Conservation (phyloP, 2,329 filamentous ascomycete genomes). For the Fusarium citri region DNA sequence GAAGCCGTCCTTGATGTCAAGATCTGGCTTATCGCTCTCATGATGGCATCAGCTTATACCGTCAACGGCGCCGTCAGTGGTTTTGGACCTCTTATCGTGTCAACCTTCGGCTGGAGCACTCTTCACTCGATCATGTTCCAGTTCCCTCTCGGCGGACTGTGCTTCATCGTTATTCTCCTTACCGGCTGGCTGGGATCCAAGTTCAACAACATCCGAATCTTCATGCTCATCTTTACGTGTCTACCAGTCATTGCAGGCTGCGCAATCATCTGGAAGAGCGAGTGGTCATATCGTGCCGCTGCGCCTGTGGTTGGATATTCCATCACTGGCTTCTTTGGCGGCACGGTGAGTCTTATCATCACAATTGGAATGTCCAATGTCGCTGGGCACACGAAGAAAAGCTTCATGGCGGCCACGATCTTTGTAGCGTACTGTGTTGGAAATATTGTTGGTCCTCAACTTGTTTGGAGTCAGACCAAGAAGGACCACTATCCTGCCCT, state of each 20-base stretch:
- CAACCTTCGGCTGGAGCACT: constrained; percentile 74
- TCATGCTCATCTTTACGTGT: constrained; percentile 73
- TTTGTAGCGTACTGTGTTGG: constrained; percentile 82
- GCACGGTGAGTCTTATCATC: constrained; percentile 71
- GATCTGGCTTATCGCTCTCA: constrained; percentile 71
- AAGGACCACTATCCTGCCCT: constrained; percentile 75
- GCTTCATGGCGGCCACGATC: constrained; percentile 77
- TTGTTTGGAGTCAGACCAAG: constrained; percentile 75
- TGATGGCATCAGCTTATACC: constrained; percentile 78
- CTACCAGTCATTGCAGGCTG: constrained; percentile 81
- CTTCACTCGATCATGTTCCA: constrained; percentile 77
- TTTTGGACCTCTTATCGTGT: constrained; percentile 78
- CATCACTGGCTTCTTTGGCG: constrained; percentile 78
- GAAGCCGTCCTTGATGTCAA: constrained; percentile 71
- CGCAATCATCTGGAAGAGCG: constrained; percentile 77
- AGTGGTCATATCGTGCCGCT: constrained; percentile 72
- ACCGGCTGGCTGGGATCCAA: constrained; percentile 73
- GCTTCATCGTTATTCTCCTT: constrained; percentile 72
- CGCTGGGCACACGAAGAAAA: constrained; percentile 82
- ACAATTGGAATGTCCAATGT: constrained; percentile 72
- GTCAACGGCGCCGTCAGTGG: constrained; percentile 78
- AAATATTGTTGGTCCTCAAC: constrained; percentile 80
- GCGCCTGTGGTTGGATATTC: constrained; percentile 78
- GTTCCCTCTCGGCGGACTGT: constrained; percentile 78
- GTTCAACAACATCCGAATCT: constrained; percentile 71